phyloP scores from a whole-genome alignment of 164 flowering plant genomes.

The Aristolochia contorta region DNA sequence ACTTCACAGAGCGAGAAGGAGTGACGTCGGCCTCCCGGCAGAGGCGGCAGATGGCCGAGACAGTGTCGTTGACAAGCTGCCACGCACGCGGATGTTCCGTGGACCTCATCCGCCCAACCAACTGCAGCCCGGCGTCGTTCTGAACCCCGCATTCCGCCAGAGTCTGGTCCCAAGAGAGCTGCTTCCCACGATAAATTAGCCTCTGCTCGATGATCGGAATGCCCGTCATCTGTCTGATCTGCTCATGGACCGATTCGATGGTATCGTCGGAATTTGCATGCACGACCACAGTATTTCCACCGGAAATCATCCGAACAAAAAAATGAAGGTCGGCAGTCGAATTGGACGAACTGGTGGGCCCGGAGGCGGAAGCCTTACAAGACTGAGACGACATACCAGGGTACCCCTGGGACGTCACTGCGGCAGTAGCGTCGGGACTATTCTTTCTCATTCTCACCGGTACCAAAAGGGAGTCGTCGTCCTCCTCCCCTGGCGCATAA shows the following conservation, averaged over 20 bases:
- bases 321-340: conserved; percentile 32
- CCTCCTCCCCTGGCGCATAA: background rate
- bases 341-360: background rate
- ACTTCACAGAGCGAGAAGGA: conserved; percentile 9
- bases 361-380: background rate
- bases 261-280: conserved; percentile 50
- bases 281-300: conserved; percentile 40
- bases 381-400: background rate
- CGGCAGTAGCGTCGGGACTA: background rate
- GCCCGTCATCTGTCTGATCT: conserved; percentile 38
- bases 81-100: conserved; percentile 56
- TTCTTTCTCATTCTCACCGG: conserved; percentile 6
- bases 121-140: conserved; percentile 57
- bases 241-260: conserved; percentile 52
- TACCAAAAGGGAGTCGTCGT: background rate
- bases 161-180: conserved; percentile 51
- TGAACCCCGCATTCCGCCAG: conserved; percentile 40
- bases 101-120: conserved; percentile 75
- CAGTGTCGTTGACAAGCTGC: conserved; percentile 44
- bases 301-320: conserved; percentile 52
- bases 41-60: conserved; percentile 23
- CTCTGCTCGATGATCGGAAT: conserved; percentile 66
- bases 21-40: conserved; percentile 16
- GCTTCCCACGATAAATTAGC: conserved; percentile 59
- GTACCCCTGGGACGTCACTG: background rate